phyloP scores from a whole-genome alignment of 805 yeast species.

The Candida oleophila region DNA sequence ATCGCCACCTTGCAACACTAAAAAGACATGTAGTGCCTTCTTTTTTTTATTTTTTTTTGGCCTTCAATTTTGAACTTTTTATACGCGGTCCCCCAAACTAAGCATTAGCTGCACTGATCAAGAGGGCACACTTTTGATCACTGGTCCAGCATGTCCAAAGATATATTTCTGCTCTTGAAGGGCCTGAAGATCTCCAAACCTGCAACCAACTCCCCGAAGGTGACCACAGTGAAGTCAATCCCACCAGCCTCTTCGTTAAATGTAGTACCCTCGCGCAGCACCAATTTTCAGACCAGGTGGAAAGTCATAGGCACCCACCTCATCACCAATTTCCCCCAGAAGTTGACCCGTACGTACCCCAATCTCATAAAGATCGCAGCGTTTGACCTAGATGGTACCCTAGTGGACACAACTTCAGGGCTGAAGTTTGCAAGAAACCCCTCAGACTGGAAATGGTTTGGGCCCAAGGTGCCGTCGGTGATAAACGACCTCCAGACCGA shows the following conservation, averaged over 20 bases:
- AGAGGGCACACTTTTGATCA: too few species aligned
- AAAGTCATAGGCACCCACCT: slow-evolving; percentile 40
- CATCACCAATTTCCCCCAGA: slow-evolving; percentile 40
- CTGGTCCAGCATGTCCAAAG: slow-evolving; percentile 7
- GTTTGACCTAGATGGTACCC: slow-evolving; percentile 84
- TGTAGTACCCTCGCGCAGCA: neutral
- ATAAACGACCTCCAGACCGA: slow-evolving; percentile 19
- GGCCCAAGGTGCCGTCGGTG: slow-evolving; percentile 19
- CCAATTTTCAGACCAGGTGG: slow-evolving; percentile 12
- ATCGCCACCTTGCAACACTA: neutral
- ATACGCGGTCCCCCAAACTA: too few species aligned
- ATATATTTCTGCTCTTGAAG: slow-evolving; percentile 12
- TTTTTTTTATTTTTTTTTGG: neutral
- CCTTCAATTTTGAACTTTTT: slow-evolving; percentile 1
- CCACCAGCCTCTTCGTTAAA: neutral
- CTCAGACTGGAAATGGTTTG: slow-evolving; percentile 70
- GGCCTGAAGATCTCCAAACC: slow-evolving; percentile 7
- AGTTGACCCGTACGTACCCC: slow-evolving; percentile 3
- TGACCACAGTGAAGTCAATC: neutral
- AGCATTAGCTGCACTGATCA: too few species aligned
- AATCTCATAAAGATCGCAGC: slow-evolving; percentile 50
- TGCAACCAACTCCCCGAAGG: slow-evolving; percentile 2
- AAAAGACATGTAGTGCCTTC: neutral
- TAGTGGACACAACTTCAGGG: slow-evolving; percentile 67
- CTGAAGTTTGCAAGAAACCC: slow-evolving; percentile 54